Evolutionary conservation across 2,329 filamentous ascomycete genomes (phyloP).

Genomic region (Ophidiomyces ophidiicola): DNA sequence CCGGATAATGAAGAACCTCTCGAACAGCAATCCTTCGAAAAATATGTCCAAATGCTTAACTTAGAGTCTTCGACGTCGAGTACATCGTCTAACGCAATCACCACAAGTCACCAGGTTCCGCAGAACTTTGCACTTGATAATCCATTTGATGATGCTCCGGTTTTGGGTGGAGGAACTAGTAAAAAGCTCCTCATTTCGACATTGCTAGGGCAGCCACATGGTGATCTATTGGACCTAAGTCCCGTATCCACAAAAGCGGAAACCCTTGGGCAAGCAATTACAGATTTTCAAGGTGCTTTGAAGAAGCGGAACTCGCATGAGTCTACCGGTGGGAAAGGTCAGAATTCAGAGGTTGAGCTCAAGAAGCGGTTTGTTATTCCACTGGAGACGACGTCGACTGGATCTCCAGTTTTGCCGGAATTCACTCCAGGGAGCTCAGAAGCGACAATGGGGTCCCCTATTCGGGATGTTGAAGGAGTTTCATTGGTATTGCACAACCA

Average conservation of each 20-base stretch:
- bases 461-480: not conserved
- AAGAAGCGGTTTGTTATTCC: slow-evolving; percentile 1
- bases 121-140: not conserved
- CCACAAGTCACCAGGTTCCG: not conserved
- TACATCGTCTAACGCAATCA: not conserved
- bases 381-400: not conserved
- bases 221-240: slow-evolving; percentile 3
- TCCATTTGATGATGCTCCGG: not conserved
- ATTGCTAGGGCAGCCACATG: not conserved
- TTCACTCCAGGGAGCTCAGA: not conserved
- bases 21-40: no score
- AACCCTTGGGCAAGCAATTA: slow-evolving; percentile 5
- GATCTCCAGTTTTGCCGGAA: not conserved
- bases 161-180: not conserved
- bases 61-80: no score
- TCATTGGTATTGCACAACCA: not conserved
- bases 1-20: no score
- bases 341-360: not conserved
- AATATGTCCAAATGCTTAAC: no score
- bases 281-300: not conserved
- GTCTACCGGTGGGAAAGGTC: not conserved
- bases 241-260: not conserved
- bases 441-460: not conserved
- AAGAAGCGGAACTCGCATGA: not conserved
- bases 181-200: not conserved